These are phyloP conservation scores for Aspergillus sergii DNA, from an alignment of 2,329 filamentous ascomycete genomes.

Conservation along the genomic window DNA sequence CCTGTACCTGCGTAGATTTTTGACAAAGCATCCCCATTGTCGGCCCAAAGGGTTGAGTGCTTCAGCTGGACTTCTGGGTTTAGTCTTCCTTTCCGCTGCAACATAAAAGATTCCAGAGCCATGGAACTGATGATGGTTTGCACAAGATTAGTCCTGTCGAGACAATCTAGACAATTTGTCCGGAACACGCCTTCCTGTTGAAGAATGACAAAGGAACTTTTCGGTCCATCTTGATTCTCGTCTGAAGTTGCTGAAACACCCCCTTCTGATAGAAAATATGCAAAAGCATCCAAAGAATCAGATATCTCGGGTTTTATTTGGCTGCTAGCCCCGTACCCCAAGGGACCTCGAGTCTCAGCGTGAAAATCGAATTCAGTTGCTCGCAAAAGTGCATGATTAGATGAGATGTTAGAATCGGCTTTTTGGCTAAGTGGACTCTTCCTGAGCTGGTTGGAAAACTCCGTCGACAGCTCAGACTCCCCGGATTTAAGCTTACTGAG, in stretches of 20 bases:
- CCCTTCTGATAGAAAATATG: conserved; percentile 85
- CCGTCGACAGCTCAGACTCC: conserved; percentile 78
- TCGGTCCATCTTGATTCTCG: conserved; percentile 46
- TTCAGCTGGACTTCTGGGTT: conserved; percentile 85
- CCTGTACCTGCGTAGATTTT: conserved; percentile 97
- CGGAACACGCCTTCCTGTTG: conserved; percentile 96
- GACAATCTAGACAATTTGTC: conserved; percentile 93
- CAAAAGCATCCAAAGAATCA: conserved; percentile 80
- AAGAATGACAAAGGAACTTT: conserved; percentile 66
- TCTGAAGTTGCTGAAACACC: conserved; percentile 46
- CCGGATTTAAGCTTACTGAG: conserved; percentile 87
- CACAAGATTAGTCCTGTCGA: conserved; percentile 93
- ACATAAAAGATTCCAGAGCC: conserved; percentile 82
- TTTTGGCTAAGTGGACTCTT: conserved; percentile 70
- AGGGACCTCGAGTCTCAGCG: conserved; percentile 83
- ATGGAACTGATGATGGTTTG: conserved; percentile 95
- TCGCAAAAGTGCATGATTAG: conserved; percentile 73
- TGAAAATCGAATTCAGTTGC: conserved; percentile 96
- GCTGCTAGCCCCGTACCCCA: conserved; percentile 87
- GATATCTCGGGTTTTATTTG: conserved; percentile 79
- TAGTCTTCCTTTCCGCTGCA: conserved; percentile 69
- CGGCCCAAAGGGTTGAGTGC: conserved; percentile 93
- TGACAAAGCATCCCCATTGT: conserved; percentile 92
- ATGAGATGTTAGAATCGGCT: conserved; percentile 53
- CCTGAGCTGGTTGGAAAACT: conserved; percentile 76